Percentiles rank a stretch among this genome's conserved stretches.
Conservation (phyloP, 176 grass and related monocot genomes). For the Alopecurus myosuroides region DNA sequence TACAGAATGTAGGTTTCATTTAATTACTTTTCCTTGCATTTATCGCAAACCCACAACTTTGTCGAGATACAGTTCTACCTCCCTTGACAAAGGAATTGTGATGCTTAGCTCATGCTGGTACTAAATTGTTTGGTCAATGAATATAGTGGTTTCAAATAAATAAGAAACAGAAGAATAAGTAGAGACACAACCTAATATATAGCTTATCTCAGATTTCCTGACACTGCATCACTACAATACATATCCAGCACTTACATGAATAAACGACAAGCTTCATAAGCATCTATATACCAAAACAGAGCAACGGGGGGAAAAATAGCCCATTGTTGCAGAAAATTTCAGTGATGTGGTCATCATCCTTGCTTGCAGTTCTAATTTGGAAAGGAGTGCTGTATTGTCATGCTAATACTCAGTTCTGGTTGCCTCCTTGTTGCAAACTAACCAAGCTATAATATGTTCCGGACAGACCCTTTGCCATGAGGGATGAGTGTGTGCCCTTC, state of each 20-base stretch:
- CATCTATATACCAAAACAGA: not conserved
- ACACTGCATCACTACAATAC: conserved; percentile 3
- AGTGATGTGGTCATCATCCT: not conserved
- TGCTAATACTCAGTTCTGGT: conserved; percentile 25
- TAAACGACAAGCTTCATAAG: not conserved
- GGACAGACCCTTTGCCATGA: conserved; percentile 71
- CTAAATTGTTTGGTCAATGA: not conserved
- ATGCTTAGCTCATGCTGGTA: not conserved
- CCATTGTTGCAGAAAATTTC: not conserved
- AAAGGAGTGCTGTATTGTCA: not conserved
- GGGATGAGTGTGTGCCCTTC: conserved; percentile 86
- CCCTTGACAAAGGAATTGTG: not conserved
- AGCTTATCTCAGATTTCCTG: conserved; percentile 4
- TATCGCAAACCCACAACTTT: not conserved
- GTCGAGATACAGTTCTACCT: not conserved
- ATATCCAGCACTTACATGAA: conserved; percentile 9
- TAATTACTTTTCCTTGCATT: not conserved
- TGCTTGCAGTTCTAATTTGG: not conserved
- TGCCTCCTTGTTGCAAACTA: conserved; percentile 66
- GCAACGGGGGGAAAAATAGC: not conserved
- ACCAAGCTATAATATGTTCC: conserved; percentile 80
- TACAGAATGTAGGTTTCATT: not conserved
- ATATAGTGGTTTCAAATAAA: not conserved
- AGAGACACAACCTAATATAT: conserved; percentile 10
- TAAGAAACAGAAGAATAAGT: not conserved